A percentile compares a stretch with the other conserved stretches of the same genome.
phyloP scores from a whole-genome alignment of 2,329 filamentous ascomycete species.

The Penicillium verrucosum region DNA sequence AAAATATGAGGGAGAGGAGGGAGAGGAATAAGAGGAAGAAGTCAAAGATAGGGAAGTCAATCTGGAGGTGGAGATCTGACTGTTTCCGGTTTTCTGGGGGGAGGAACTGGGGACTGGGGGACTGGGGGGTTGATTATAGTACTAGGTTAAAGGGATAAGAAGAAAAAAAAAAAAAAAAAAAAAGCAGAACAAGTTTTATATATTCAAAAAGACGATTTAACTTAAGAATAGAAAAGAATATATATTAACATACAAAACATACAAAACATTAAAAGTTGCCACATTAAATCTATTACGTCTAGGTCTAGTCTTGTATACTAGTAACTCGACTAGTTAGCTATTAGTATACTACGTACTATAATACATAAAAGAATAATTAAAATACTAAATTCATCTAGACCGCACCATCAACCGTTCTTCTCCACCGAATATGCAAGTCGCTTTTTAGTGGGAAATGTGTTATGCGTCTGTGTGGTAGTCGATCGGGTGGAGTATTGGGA shows the following conservation, averaged over 20 bases:
- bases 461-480: not conserved
- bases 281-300: not conserved
- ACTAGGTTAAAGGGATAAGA: not conserved
- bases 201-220: not conserved
- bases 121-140: too few species aligned
- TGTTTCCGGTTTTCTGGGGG: too few species aligned
- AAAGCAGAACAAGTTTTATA: not conserved
- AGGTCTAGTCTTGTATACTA: not conserved
- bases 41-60: too few species aligned
- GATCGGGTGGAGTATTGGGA: not conserved
- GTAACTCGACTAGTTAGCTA: too few species aligned
- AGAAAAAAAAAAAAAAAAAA: not conserved
- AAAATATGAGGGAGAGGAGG: not conserved
- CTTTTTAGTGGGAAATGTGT: not conserved
- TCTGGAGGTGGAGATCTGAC: too few species aligned
- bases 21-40: not conserved
- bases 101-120: too few species aligned
- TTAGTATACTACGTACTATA: not conserved
- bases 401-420: constrained; percentile 1
- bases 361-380: not conserved
- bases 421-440: constrained; percentile 4
- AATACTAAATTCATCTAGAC: constrained; percentile 4
- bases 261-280: not conserved
- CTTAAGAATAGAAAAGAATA: too few species aligned
- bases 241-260: not conserved